phyloP scores from a whole-genome alignment of 805 yeast species.

The Saccharomycopsis malanga region DNA sequence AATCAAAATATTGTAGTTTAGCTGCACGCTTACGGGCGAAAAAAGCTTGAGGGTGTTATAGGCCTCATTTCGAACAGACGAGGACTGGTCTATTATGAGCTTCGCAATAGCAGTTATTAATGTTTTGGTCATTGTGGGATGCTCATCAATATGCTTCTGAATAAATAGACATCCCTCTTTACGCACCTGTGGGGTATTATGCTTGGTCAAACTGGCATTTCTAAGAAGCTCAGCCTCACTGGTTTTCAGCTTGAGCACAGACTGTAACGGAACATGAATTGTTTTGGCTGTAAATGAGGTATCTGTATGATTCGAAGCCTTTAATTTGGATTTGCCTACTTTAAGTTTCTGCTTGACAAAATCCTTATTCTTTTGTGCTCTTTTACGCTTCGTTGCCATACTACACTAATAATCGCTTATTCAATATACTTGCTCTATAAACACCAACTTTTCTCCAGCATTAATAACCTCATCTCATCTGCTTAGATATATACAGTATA shows the following conservation, averaged over 20 bases:
- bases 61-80: constrained; percentile 14
- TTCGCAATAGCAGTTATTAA: constrained; percentile 16
- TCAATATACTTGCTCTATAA: too few relatives aligned
- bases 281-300: constrained; percentile 71
- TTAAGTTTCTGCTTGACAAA: constrained; percentile 71
- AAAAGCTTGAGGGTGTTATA: constrained; percentile 4
- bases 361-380: constrained; percentile 62
- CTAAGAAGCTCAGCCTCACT: constrained; percentile 11
- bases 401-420: too few relatives aligned
- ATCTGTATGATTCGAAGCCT: constrained; percentile 72
- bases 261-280: constrained; percentile 19
- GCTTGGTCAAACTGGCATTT: constrained; percentile 20
- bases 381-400: constrained; percentile 51
- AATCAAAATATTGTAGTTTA: constrained; percentile 34
- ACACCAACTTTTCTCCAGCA: too few relatives aligned
- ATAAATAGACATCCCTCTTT: constrained; percentile 20
- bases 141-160: constrained; percentile 9
- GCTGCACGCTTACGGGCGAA: constrained; percentile 11
- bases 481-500: too few relatives aligned
- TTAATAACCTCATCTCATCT: too few relatives aligned
- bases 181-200: constrained; percentile 17
- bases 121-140: constrained; percentile 17
- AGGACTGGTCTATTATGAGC: constrained; percentile 16
- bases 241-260: constrained; percentile 9
- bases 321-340: constrained; percentile 77